A percentile compares a stretch with the other conserved stretches of the same genome.
phyloP scores from a whole-genome alignment of 2,329 filamentous ascomycete species.

The Cladophialophora bantiana region DNA sequence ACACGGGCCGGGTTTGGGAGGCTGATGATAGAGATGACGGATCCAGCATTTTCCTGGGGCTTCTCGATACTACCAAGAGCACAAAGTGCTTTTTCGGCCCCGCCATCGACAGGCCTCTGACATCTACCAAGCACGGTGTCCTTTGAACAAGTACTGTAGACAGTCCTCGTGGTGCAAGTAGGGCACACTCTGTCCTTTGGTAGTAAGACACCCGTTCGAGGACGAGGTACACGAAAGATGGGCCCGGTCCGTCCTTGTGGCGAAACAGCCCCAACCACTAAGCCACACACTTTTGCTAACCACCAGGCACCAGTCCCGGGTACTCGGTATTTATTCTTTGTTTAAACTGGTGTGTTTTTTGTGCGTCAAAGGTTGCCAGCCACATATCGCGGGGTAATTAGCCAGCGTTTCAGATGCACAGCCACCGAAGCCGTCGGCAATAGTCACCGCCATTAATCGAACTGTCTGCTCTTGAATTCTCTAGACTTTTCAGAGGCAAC shows the following conservation, averaged over 20 bases:
- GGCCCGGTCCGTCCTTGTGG: neutral
- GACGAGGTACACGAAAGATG: neutral
- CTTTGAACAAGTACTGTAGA: too few species aligned
- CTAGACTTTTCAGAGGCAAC: neutral
- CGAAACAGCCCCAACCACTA: neutral
- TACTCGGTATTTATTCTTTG: neutral
- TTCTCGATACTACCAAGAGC: neutral
- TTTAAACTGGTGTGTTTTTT: conserved; percentile 14
- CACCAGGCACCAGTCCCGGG: neutral
- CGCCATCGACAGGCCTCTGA: neutral
- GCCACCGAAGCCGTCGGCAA: conserved; percentile 15
- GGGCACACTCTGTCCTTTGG: neutral
- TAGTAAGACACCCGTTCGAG: neutral
- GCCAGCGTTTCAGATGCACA: conserved; percentile 10
- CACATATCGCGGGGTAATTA: conserved; percentile 22
- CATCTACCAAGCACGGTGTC: too few species aligned
- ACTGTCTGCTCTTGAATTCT: neutral
- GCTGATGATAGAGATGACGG: conserved; percentile 20
- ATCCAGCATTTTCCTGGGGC: conserved; percentile 14
- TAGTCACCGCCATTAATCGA: conserved; percentile 8
- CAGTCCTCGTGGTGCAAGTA: too few species aligned
- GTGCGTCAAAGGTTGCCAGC: conserved; percentile 9
- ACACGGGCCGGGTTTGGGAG: conserved; percentile 1
- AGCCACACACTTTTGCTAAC: neutral
- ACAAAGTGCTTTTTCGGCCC: neutral